Evolutionary conservation across 2,329 filamentous ascomycete species (phyloP), one percentile per base, ranked within the genome.

Genomic region (Pseudogymnoascus sp.): DNA sequence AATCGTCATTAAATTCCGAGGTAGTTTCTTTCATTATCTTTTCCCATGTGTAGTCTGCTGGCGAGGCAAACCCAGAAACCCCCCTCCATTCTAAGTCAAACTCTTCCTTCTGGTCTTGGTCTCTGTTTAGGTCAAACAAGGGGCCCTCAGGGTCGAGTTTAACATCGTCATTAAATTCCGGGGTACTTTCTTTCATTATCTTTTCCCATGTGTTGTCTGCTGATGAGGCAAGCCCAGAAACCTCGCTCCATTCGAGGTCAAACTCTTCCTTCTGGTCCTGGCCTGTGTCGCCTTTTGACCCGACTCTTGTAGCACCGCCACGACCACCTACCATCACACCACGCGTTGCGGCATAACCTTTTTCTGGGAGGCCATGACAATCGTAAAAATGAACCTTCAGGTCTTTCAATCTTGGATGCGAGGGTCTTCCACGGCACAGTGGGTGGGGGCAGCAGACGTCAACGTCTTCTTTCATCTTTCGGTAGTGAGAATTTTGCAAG

Each of bases 311-410:
- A 58, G 48, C 27, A 58, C 48, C 27, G 33, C 48, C 27, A 13
- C 27, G 27, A 33, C 48, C 48, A 58, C 48, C 48, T 58, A 58
- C 10, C 25, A 58, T 13, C 13, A 58, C 48, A 58, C 48, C 27
- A 58, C 25, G 48, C 48, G 48, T 58, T 58, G 33, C 13, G 6
- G 48, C 48, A 58, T 33, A 58, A n/a, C 48, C 48, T 13, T 58
- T 58, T 58, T 58, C 48, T 58, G 5, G 48, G 12, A 58, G 10
- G 48, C 27, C 27, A 58, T 33, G 27, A 15, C 27, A 58, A 58
- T 58, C 25, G 48, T 58, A 58, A 58, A 58, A 58, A 69, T 78
- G 61, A 55, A 55, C 10, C 48, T 55, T 55, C 12, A 55, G 48
- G 48, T 55, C 48, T 55, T 55, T 55, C 10, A 55, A 5, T 31